A percentile compares a stretch with the other conserved stretches of the same genome.
phyloP scores from a whole-genome alignment of 2,329 filamentous ascomycete species.

The Alternaria panax region DNA sequence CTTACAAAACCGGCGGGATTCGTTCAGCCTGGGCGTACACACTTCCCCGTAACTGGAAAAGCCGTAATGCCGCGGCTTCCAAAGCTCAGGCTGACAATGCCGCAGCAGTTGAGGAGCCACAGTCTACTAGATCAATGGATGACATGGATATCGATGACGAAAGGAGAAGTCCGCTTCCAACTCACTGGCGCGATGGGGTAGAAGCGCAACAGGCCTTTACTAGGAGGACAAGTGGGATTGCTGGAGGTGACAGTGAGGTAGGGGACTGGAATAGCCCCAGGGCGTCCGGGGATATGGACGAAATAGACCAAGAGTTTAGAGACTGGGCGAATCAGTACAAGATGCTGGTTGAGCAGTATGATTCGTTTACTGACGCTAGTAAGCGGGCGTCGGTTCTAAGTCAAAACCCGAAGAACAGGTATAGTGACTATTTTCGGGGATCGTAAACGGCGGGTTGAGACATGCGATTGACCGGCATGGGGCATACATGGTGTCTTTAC shows the following conservation, averaged over 20 bases:
- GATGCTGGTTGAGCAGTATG: constrained; percentile 7
- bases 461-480: neutral
- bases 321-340: constrained; percentile 1
- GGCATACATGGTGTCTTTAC: neutral
- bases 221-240: neutral
- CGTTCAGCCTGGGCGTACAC: neutral
- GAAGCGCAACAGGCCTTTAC: neutral
- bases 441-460: neutral
- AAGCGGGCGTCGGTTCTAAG: neutral
- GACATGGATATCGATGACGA: neutral
- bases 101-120: neutral
- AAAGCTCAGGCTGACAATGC: neutral
- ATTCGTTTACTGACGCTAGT: neutral
- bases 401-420: neutral
- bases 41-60: neutral
- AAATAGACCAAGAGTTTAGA: neutral
- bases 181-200: neutral
- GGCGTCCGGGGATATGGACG: neutral
- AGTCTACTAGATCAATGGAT: neutral
- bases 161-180: neutral
- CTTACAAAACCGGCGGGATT: neutral
- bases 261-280: neutral
- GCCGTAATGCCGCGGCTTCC: neutral
- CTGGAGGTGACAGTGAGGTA: neutral
- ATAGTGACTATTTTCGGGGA: neutral